These are phyloP conservation scores for Candida germanica DNA, from an alignment of 805 yeast genomes.

Conservation along the genomic window DNA sequence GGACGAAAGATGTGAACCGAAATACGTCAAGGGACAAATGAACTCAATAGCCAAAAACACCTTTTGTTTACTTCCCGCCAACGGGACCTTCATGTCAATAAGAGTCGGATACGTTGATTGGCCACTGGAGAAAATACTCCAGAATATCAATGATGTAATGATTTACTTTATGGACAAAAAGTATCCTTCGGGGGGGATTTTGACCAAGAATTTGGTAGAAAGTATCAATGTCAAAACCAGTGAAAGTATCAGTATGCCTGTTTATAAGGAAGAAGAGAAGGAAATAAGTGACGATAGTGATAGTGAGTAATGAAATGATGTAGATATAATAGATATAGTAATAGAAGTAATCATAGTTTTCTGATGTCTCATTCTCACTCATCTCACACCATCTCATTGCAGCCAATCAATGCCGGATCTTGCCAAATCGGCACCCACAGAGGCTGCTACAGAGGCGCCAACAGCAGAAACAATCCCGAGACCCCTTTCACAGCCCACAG, in stretches of 20 bases:
- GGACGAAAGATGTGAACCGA: slow-evolving; percentile 62
- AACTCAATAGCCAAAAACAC: slow-evolving; percentile 63
- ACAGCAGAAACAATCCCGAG: not conserved
- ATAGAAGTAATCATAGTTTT: not conserved
- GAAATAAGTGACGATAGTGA: slow-evolving; percentile 1
- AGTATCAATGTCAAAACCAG: slow-evolving; percentile 61
- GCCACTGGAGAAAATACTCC: slow-evolving; percentile 39
- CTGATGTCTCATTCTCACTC: no score
- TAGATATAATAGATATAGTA: not conserved
- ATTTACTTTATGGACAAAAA: slow-evolving; percentile 44
- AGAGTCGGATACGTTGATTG: slow-evolving; percentile 57
- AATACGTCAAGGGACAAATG: slow-evolving; percentile 61
- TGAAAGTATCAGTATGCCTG: slow-evolving; percentile 65
- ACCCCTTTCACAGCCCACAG: slow-evolving; percentile 6
- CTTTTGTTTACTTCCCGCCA: slow-evolving; percentile 52
- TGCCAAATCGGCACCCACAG: no score
- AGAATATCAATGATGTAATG: slow-evolving; percentile 52
- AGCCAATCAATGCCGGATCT: no score
- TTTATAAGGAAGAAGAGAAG: slow-evolving; percentile 17
- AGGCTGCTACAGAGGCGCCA: no score
- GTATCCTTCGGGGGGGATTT: slow-evolving; percentile 59
- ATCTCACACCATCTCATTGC: no score
- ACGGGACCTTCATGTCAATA: slow-evolving; percentile 59
- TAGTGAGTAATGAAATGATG: slow-evolving; percentile 4
- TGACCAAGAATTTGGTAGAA: slow-evolving; percentile 42